These are phyloP conservation scores for Rehmannia glutinosa DNA, from an alignment of 257 asterid genomes.

Conservation along the genomic window DNA sequence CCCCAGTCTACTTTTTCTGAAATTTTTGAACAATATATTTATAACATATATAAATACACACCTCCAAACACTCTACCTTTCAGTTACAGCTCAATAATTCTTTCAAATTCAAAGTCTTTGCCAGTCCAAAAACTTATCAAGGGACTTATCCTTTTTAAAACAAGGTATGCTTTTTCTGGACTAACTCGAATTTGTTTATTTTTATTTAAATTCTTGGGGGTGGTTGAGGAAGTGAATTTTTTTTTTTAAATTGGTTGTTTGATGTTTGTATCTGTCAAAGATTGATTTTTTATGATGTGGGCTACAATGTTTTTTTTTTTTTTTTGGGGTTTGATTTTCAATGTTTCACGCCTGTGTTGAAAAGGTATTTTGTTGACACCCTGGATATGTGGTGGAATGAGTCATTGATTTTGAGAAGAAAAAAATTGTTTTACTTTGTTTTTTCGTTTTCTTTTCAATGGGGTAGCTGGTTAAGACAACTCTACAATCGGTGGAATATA, in stretches of 20 bases:
- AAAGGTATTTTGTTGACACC: constrained; percentile 12
- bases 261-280: constrained; percentile 9
- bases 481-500: not conserved
- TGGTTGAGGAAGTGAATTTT: not conserved
- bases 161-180: constrained; percentile 27
- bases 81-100: constrained; percentile 1
- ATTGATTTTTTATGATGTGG: constrained; percentile 28
- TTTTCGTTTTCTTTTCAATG: not conserved
- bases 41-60: constrained; percentile 25
- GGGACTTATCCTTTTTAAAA: not conserved
- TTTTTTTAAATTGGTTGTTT: not conserved
- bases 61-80: constrained; percentile 21
- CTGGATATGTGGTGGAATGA: constrained; percentile 22
- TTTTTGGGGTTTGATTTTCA: not conserved
- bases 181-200: not conserved
- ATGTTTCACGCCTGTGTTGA: constrained; percentile 16
- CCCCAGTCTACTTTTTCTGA: not conserved
- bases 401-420: constrained; percentile 8
- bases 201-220: not conserved
- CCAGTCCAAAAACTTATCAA: not conserved
- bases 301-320: not conserved
- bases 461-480: not conserved
- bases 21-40: constrained; percentile 24
- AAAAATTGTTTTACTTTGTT: not conserved
- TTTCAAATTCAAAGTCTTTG: constrained; percentile 13